A percentile compares a stretch with the other conserved stretches of the same genome.
Conservation (phyloP, 768 basidiomycete genomes). For the Serendipita vermifera region DNA sequence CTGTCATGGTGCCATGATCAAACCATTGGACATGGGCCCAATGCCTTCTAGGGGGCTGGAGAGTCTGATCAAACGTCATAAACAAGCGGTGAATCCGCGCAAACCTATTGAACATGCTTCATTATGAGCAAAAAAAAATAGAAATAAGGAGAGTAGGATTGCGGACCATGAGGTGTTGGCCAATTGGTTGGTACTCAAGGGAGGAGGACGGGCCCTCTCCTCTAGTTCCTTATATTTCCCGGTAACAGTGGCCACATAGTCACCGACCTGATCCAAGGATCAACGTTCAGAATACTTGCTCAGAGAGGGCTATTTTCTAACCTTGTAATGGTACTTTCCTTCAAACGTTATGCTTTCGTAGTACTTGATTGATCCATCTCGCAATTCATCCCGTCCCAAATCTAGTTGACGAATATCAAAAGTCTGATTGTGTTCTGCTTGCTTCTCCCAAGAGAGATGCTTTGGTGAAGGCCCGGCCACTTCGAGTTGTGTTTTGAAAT, state of each 20-base stretch:
- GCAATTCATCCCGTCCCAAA: not conserved
- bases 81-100: not conserved
- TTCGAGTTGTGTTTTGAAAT: not conserved
- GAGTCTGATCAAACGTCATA: not conserved
- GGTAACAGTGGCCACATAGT: not conserved
- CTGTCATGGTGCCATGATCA: not conserved
- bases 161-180: not conserved
- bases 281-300: not conserved
- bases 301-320: not conserved
- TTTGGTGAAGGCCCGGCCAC: not conserved
- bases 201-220: not conserved
- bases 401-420: too few relatives aligned
- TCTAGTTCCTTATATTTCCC: not conserved
- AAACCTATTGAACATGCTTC: not conserved
- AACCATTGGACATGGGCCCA: conserved; percentile 7
- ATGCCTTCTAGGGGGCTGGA: not conserved
- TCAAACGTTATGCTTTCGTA: not conserved
- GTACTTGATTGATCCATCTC: not conserved
- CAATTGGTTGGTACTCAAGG: not conserved
- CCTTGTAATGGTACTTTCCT: not conserved
- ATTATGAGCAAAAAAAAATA: not conserved
- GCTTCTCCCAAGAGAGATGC: not conserved
- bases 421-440: not conserved
- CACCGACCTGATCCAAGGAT: not conserved
- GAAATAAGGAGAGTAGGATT: not conserved